Conservation (phyloP, 163 green algal species). For the Chlorella variabilis region DNA sequence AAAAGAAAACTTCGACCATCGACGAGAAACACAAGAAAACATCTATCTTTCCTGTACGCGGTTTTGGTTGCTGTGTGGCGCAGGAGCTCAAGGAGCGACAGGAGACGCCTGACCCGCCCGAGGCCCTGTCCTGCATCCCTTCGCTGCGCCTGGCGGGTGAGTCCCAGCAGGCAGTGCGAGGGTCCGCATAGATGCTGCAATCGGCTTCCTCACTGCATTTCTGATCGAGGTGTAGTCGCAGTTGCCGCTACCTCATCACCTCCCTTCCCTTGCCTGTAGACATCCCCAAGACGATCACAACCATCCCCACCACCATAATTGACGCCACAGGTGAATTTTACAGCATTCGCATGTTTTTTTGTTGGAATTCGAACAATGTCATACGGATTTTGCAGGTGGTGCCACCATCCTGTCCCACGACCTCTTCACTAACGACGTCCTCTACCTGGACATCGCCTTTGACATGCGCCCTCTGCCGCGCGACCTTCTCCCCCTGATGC, state of each 20-base stretch:
- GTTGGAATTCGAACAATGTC: no score
- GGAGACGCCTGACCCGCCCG: slow-evolving; percentile 94
- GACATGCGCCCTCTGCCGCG: slow-evolving; percentile 84
- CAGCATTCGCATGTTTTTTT: no score
- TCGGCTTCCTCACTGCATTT: no score
- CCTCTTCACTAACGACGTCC: slow-evolving; percentile 98
- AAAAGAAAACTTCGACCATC: no score
- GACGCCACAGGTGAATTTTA: not conserved
- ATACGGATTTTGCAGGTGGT: slow-evolving; percentile 51
- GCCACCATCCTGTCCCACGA: slow-evolving; percentile 94
- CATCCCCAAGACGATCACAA: slow-evolving; percentile 85
- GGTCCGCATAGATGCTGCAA: not conserved
- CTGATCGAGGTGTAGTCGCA: no score
- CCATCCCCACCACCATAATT: slow-evolving; percentile 68
- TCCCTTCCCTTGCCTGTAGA: slow-evolving; percentile 55
- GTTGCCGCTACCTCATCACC: not conserved
- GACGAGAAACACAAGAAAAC: no score
- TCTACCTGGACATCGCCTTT: slow-evolving; percentile 93
- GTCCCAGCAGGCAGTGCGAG: not conserved
- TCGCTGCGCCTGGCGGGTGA: slow-evolving; percentile 75
- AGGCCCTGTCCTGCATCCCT: slow-evolving; percentile 94
- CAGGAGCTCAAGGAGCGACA: slow-evolving; percentile 87
- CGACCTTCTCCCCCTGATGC: slow-evolving; percentile 93
- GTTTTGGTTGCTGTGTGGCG: no score
- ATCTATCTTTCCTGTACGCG: not conserved